These are phyloP conservation scores for Oryza longistaminata DNA, from an alignment of 176 grass and related monocot species.

Conservation along the genomic window DNA sequence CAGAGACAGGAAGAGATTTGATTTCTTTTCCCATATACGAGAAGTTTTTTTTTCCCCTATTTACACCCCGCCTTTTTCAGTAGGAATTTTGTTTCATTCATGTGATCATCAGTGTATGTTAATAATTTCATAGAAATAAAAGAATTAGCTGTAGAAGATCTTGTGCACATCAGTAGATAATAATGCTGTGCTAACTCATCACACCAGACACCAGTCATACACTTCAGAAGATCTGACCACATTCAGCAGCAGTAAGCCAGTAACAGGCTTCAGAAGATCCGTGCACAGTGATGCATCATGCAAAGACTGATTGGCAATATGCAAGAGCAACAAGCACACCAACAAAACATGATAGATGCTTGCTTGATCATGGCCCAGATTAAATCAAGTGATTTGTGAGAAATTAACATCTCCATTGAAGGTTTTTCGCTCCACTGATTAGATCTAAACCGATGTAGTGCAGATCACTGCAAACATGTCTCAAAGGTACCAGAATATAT, in stretches of 20 bases:
- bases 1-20: too few species aligned
- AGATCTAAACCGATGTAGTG: neutral
- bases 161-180: neutral
- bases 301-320: neutral
- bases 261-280: neutral
- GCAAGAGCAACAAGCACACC: constrained; percentile 8
- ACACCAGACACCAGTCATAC: too few species aligned
- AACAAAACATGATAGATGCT: neutral
- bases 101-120: neutral
- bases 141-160: neutral
- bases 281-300: neutral
- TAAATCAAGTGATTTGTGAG: neutral
- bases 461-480: neutral
- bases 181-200: neutral
- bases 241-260: neutral
- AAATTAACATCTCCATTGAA: neutral
- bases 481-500: neutral
- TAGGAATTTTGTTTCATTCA: neutral
- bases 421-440: neutral
- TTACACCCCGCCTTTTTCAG: neutral
- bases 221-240: too few species aligned
- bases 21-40: neutral
- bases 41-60: neutral
- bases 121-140: neutral
- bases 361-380: neutral